Conservation (phyloP, 2,329 filamentous ascomycete species). For the Hypoxylon sp. region DNA sequence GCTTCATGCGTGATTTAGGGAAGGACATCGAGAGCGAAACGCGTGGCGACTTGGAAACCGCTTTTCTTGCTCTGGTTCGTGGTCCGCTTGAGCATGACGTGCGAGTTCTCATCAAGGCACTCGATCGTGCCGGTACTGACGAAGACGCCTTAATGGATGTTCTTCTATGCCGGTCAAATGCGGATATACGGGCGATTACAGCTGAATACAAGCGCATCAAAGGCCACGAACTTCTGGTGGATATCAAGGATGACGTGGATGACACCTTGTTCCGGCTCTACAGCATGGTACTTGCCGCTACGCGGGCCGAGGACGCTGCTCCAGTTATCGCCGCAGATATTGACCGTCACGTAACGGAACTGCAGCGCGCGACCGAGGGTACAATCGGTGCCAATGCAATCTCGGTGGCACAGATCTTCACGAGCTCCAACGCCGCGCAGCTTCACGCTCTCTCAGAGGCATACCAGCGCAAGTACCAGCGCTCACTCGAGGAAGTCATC, state of each 20-base stretch:
- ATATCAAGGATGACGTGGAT: slow-evolving; percentile 53
- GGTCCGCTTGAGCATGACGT: slow-evolving; percentile 54
- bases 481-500: slow-evolving; percentile 52
- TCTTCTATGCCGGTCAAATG: slow-evolving; percentile 54
- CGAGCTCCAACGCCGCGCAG: slow-evolving; percentile 52
- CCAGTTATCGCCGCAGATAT: slow-evolving; percentile 50
- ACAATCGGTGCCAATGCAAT: slow-evolving; percentile 51
- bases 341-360: slow-evolving; percentile 52
- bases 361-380: slow-evolving; percentile 54
- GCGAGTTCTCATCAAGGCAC: slow-evolving; percentile 49
- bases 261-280: slow-evolving; percentile 52
- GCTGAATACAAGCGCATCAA: slow-evolving; percentile 50
- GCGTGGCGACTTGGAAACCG: slow-evolving; percentile 50
- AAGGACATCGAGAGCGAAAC: slow-evolving; percentile 55
- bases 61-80: slow-evolving; percentile 50
- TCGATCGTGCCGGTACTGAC: slow-evolving; percentile 52
- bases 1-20: slow-evolving; percentile 53
- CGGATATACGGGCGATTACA: slow-evolving; percentile 53
- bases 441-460: slow-evolving; percentile 50
- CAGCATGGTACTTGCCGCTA: slow-evolving; percentile 52
- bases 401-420: slow-evolving; percentile 53
- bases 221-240: slow-evolving; percentile 50
- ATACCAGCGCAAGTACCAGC: slow-evolving; percentile 54
- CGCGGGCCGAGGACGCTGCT: slow-evolving; percentile 49
- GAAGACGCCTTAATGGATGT: slow-evolving; percentile 55